Evolutionary conservation across 2,329 filamentous ascomycete species (phyloP), one percentile per base, ranked within the genome.

Genomic region (Trichoderma aggressivum): DNA sequence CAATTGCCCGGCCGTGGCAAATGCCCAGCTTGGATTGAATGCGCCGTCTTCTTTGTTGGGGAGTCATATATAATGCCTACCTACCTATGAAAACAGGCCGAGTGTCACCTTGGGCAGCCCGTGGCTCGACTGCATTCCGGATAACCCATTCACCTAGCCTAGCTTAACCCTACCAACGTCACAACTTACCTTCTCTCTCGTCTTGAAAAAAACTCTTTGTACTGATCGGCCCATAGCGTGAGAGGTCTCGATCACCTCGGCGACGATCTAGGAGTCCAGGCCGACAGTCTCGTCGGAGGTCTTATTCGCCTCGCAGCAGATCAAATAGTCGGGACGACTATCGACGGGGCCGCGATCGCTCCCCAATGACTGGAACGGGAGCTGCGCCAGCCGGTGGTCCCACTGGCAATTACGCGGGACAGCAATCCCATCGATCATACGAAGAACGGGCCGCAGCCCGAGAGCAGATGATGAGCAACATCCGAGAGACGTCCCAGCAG

Each of bases 401-500:
- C 83, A 89, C 88, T 80, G 84, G 87, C 79, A 87, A 86, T 78
- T 92, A 89, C 83, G 89, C 87, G 81, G 88, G 87, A 75, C 81
- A 81, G 73, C 74, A 77, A 78, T 87, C 89, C 77, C 89, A 91
- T 82, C 90, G 94, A 83, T 90, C 90, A 71, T 93, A 90, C 83
- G 95, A 98, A 82, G 94, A 97, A 79, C 91, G 94, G 78, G 86
- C 89, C 74, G 90, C 87, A 74, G 92, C 92, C 78, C 94, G 96
- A 84, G 94, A 97, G 84, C 91, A 94, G 82, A 98, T 97, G 94
- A 97, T 98, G 93, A 92, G 90, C 84, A 94, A 90, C 80, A 91
- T 98, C 78, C 91, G 94, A 80, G 96, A 98, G 80, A 92, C 93
- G 59, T 98, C 96, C 73, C 96, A 98, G 82, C 96, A 99, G 85